A percentile compares a stretch with the other conserved stretches of the same genome.
These are phyloP conservation scores for Leishmania mexicana DNA, from an alignment of 208 protist genomes.

Conservation along the genomic window DNA sequence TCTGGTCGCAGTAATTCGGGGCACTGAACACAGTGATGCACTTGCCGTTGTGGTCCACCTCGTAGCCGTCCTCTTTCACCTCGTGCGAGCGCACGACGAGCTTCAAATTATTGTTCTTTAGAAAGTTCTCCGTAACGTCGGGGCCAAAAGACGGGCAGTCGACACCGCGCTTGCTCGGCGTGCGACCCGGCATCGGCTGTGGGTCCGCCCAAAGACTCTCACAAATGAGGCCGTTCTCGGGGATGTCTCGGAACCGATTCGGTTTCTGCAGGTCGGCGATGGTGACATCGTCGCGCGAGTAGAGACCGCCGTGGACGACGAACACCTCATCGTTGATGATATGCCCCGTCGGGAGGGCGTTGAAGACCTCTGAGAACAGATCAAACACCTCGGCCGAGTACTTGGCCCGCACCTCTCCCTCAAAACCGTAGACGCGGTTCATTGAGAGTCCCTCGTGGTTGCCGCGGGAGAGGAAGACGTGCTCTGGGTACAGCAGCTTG, in stretches of 20 bases:
- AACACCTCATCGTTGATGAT: constrained; percentile 95
- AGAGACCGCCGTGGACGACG: constrained; percentile 97
- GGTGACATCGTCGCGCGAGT: constrained; percentile 95
- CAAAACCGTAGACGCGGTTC: constrained; percentile 99
- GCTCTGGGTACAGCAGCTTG: constrained; percentile 96
- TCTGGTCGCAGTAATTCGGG: constrained; percentile 99
- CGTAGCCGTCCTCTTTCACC: constrained; percentile 97
- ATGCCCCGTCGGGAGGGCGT: constrained; percentile 93
- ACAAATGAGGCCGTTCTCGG: constrained; percentile 95
- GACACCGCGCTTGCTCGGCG: constrained; percentile 96
- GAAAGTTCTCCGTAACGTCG: constrained; percentile 96
- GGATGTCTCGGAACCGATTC: constrained; percentile 95
- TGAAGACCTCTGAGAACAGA: constrained; percentile 97
- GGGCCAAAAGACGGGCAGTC: constrained; percentile 96
- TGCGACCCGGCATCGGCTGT: constrained; percentile 90
- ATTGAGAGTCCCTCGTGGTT: constrained; percentile 97
- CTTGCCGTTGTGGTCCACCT: constrained; percentile 93
- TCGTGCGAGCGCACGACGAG: constrained; percentile 97
- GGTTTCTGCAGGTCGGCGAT: constrained; percentile 96
- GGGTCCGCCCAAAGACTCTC: constrained; percentile 98
- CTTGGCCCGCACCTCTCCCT: constrained; percentile 97
- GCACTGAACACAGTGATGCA: constrained; percentile 97
- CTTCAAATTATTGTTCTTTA: constrained; percentile 94
- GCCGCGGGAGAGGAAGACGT: constrained; percentile 95
- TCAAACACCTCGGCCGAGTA: constrained; percentile 92